Evolutionary conservation across 306 rosid genomes (phyloP).

Genomic region (Corylus americana): DNA sequence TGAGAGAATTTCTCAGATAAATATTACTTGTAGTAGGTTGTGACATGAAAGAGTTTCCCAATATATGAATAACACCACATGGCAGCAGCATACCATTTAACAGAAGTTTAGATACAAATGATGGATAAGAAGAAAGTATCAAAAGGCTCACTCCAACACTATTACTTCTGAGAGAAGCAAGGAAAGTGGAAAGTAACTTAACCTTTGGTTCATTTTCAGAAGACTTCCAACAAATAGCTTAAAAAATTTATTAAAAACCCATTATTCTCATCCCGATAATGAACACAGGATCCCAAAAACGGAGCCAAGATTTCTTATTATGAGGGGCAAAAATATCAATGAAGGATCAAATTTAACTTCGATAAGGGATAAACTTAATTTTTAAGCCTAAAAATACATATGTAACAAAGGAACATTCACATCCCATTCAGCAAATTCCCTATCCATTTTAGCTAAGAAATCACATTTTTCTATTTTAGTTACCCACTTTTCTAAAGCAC

Average conservation of each 20-base stretch:
- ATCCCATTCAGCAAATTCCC: too few species aligned
- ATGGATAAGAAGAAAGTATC: not conserved
- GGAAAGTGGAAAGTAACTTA: not conserved
- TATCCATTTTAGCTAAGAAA: too few species aligned
- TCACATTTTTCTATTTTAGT: too few species aligned
- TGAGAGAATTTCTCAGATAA: not conserved
- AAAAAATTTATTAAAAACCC: not conserved
- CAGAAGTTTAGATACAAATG: not conserved
- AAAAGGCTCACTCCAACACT: not conserved
- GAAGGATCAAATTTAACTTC: too few species aligned
- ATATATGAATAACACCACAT: not conserved
- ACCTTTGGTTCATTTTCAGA: not conserved
- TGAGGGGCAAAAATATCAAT: too few species aligned
- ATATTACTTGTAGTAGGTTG: slow-evolving; percentile 18
- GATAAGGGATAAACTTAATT: too few species aligned
- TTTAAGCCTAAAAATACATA: too few species aligned
- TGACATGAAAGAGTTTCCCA: not conserved
- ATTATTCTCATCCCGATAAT: not conserved
- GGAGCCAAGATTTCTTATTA: too few species aligned
- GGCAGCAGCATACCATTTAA: not conserved
- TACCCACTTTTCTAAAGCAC: too few species aligned
- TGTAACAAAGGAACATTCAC: not conserved
- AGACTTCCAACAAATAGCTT: not conserved
- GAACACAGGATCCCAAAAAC: not conserved
- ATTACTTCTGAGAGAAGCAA: not conserved